A percentile compares a stretch with the other conserved stretches of the same genome.
Conservation (phyloP, 2,329 filamentous ascomycete genomes). For the Fusarium sp. region DNA sequence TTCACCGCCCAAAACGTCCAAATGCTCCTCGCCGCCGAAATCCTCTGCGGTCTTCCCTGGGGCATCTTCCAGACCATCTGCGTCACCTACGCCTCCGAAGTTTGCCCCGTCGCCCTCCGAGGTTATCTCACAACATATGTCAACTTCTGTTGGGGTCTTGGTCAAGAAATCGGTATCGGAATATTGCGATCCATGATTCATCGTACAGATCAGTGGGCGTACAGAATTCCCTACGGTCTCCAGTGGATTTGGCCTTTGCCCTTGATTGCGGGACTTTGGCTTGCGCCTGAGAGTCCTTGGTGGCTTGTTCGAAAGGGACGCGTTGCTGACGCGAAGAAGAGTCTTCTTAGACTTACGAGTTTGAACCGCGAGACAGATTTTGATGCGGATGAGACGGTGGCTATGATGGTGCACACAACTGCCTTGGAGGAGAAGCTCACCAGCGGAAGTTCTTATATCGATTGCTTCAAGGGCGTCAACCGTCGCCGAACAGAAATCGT, state of each 20-base stretch:
- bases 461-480: constrained; percentile 86
- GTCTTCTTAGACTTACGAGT: constrained; percentile 74
- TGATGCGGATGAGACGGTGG: constrained; percentile 84
- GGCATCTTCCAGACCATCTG: constrained; percentile 45
- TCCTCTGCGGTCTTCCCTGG: constrained; percentile 40
- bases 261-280: constrained; percentile 72
- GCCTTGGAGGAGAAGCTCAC: constrained; percentile 82
- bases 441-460: constrained; percentile 77
- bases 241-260: constrained; percentile 85
- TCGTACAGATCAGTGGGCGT: constrained; percentile 75
- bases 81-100: constrained; percentile 65
- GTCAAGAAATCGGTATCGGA: constrained; percentile 78
- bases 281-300: constrained; percentile 79
- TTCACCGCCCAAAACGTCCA: constrained; percentile 41
- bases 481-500: constrained; percentile 80
- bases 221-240: constrained; percentile 76
- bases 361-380: constrained; percentile 75
- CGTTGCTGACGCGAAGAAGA: constrained; percentile 73
- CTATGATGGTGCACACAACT: constrained; percentile 94
- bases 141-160: constrained; percentile 82
- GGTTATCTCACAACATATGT: constrained; percentile 80
- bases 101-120: constrained; percentile 77
- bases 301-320: constrained; percentile 77
- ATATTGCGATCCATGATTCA: constrained; percentile 76
- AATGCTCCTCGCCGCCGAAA: constrained; percentile 40